Evolutionary conservation across 2,329 filamentous ascomycete species (phyloP).

Genomic region (Alternaria ethzedia): DNA sequence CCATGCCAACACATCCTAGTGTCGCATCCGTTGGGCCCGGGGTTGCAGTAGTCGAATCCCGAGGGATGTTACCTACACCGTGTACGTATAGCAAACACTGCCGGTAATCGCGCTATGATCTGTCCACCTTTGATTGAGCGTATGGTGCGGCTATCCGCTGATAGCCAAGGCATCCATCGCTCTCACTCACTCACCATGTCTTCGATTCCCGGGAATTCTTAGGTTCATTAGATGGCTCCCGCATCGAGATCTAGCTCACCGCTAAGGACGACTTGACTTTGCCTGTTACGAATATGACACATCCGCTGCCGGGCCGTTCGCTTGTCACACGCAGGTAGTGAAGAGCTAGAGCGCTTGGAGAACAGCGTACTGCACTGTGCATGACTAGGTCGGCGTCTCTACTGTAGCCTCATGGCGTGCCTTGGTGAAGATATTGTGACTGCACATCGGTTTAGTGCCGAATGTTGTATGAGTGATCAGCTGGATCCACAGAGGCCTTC

Average conservation of each 20-base stretch:
- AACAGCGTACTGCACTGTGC: conserved; percentile 13
- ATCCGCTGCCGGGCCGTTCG: conserved; percentile 13
- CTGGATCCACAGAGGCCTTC: conserved; percentile 2
- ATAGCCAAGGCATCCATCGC: conserved; percentile 1
- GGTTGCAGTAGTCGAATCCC: conserved; percentile 11
- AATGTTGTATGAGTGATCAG: conserved; percentile 10
- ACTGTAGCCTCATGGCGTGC: conserved; percentile 16
- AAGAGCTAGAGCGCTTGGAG: conserved; percentile 6
- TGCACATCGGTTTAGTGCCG: conserved; percentile 14
- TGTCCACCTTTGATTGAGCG: conserved; percentile 5
- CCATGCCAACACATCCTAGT: conserved; percentile 16
- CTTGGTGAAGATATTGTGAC: conserved; percentile 7
- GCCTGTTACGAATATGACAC: conserved; percentile 2
- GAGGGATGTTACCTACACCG: conserved; percentile 3
- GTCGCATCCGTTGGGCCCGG: conserved; percentile 15
- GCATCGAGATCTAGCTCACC: conserved; percentile 9
- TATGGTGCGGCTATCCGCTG: conserved; percentile 7
- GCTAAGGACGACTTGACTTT: conserved; percentile 8
- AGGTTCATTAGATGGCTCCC: not conserved
- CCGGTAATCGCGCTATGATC: conserved; percentile 10
- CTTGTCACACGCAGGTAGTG: conserved; percentile 13
- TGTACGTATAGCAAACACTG: conserved; percentile 22
- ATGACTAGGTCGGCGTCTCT: conserved; percentile 10
- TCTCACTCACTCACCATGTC: not conserved
- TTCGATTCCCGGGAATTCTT: not conserved